Evolutionary conservation across 805 yeast species (phyloP), one percentile per base, ranked within the genome.

Genomic region (Starmerella sirachaensis): DNA sequence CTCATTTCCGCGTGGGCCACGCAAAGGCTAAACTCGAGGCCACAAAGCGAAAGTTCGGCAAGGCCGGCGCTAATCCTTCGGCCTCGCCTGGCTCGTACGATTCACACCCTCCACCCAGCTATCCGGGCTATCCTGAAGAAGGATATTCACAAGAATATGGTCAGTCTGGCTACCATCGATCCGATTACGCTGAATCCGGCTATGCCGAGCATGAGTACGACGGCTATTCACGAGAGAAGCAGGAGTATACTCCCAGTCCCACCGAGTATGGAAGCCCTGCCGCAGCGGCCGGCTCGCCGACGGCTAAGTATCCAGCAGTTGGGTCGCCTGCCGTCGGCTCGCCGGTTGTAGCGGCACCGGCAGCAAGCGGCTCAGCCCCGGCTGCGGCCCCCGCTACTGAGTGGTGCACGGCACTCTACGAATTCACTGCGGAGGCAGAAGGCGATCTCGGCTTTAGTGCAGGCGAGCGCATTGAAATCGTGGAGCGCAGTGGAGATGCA

Each of bases 391-490:
- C 59, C 3, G 56, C 66, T 8, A 46, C 40, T 2, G 65, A 60
- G 40, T 50, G 47, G 11, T 85, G 94, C 54, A 80, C 94, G 10
- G 95, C 98, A 0, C 59, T 86, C 35, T 88, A 86, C 57, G 96
- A 86, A 53, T 88, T 83, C 59, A 63, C 78, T 7, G 94, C 97
- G 0, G 96, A 85, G 59, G 91, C 95, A 0, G 81, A 71, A 22
- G 97, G 97, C 17, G 98, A 91, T 56, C 67, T 91, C 54, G 61
- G 80, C 14, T 83, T 91, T 64, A 69, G 76, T 23, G 94, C 94
- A 0, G 98, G 97, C 17, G 79, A 86, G 16, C 70, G 75, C 21
- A 86, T 91, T 48, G 81, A 82, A 50, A 68, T 91, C 42, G 72
- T 85, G 3, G 81, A 84, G 55, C 76, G 83, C 53, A 79, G 94